Conservation (phyloP, 2,329 filamentous ascomycete species). For the Ascomycota sp. region DNA sequence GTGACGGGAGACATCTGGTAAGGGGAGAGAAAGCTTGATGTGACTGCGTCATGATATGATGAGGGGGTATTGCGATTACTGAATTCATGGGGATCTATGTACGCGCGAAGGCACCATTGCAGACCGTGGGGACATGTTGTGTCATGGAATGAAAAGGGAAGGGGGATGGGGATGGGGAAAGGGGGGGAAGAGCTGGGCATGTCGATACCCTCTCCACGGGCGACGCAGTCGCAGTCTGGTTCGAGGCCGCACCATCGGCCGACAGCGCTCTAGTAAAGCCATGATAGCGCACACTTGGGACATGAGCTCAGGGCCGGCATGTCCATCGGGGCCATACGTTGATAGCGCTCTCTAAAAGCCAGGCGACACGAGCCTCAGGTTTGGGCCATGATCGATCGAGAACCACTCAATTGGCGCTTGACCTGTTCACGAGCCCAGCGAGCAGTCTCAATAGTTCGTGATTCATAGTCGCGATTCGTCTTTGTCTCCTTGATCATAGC, state of each 20-base stretch:
- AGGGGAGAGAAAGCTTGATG: slow-evolving; percentile 6
- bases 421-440: slow-evolving; percentile 96
- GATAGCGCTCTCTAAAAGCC: neutral
- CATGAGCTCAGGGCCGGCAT: too few relatives aligned
- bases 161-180: slow-evolving; percentile 3
- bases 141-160: slow-evolving; percentile 6
- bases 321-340: too few relatives aligned
- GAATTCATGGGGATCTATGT: slow-evolving; percentile 16
- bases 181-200: neutral
- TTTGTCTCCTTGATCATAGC: slow-evolving; percentile 82
- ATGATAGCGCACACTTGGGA: neutral
- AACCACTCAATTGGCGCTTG: slow-evolving; percentile 60
- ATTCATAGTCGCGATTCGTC: slow-evolving; percentile 66
- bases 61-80: slow-evolving; percentile 16
- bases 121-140: slow-evolving; percentile 14
- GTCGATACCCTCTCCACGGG: too few relatives aligned
- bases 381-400: slow-evolving; percentile 29
- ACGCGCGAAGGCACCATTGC: slow-evolving; percentile 17
- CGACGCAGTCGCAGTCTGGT: neutral
- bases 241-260: neutral
- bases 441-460: slow-evolving; percentile 79
- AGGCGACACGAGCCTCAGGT: slow-evolving; percentile 11
- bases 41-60: slow-evolving; percentile 9
- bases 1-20: slow-evolving; percentile 3
- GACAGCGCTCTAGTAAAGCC: too few relatives aligned